These are phyloP conservation scores for Panaeolus cyanescens DNA, from an alignment of 768 basidiomycete genomes.

Conservation along the genomic window DNA sequence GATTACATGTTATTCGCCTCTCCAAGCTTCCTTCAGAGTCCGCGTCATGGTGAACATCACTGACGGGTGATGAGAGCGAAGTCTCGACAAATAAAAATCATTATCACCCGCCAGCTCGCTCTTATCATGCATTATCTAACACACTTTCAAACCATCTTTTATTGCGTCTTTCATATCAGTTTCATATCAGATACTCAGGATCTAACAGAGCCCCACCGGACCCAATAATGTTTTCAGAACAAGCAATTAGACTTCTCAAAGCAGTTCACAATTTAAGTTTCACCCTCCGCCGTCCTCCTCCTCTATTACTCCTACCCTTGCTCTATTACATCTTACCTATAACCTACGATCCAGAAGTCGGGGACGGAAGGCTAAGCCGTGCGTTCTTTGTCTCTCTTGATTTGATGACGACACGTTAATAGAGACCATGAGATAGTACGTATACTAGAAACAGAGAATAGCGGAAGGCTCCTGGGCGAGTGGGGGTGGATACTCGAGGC, in stretches of 20 bases:
- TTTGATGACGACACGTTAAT: background rate
- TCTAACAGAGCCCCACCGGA: background rate
- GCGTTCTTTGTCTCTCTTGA: background rate
- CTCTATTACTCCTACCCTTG: background rate
- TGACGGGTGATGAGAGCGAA: background rate
- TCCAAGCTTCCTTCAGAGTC: background rate
- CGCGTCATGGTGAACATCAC: background rate
- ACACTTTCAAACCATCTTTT: background rate
- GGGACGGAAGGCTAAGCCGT: background rate
- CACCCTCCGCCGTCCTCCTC: background rate
- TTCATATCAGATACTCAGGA: background rate
- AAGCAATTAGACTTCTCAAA: conserved; percentile 1
- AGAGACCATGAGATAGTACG: background rate
- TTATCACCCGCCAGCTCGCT: background rate
- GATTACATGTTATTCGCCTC: background rate
- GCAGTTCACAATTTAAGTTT: background rate
- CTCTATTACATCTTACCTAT: background rate
- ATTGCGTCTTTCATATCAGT: background rate
- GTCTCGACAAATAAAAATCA: background rate
- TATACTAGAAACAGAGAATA: background rate
- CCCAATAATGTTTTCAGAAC: background rate
- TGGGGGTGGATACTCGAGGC: conserved; percentile 4
- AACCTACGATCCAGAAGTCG: background rate
- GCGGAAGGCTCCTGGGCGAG: background rate
- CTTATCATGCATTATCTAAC: background rate